Base-by-base conservation (phyloP, 768 basidiomycete species). In the Pholiota conissans region DNA sequence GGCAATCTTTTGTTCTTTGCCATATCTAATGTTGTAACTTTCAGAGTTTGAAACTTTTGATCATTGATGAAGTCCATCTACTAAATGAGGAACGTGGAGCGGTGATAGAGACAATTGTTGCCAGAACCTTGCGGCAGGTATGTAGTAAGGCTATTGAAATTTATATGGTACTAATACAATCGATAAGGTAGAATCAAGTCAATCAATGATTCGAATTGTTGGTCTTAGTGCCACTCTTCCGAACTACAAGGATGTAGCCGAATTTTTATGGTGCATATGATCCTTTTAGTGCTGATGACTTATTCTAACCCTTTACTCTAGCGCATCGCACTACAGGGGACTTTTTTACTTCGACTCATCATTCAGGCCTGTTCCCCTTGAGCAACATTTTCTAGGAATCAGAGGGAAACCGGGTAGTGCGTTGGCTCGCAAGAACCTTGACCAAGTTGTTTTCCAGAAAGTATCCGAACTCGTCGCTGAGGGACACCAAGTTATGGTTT, bases 401-500 rank as follows among this genome's bases (percentile, higher is more conserved):
- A 87, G 84, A 68, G 97, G 97, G 8, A 99, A 97, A 71, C 76
- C 90, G 0, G 84, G 89, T 50, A 90, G 89, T 63, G 63, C 73
- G 1, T 79, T 79, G 22, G 87, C 87, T n/a, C 86, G 85, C 63
- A 90, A 84, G 66, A 96, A 95, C 64, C 79, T 98, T 51, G 97
- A 99, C 71, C 76, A 77, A 24, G 93, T 93, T 24, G 87, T 91
- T 1, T 98, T 90, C 64, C 81, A 95, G 64, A 98, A 96, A 74
- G 94, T 98, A 18, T 82, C 89, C 3, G 89, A 91, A 30, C 78
- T 98, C 5, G 91, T 98, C 27, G 79, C 75, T n/a, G 83, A 87
- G 63, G 97, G 95, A 2, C 97, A 99, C 74, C 97, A 98, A 71
- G 94, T 97, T 59, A 98, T 99, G 95, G 95, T 99, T 0, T 99